Base-by-base conservation (phyloP, 1,284 basidiomycete genomes). In the Malassezia globosa region DNA sequence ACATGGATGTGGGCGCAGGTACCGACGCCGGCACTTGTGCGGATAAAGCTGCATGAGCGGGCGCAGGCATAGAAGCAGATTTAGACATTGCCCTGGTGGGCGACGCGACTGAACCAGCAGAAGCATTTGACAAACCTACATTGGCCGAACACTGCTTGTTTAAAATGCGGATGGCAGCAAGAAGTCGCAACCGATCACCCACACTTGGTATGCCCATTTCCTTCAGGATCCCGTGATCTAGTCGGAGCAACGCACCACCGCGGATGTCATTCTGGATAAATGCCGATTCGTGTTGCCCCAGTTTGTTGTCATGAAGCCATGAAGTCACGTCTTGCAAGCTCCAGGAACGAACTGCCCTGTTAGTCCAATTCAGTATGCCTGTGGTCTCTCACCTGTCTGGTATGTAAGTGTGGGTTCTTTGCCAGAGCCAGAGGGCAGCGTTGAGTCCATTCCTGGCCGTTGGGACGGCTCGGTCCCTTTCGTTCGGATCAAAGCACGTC, bases 131-230 rank as follows among this genome's bases (percentile, higher is more conserved):
- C 33, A 44, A 50, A 19, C 55, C 38, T 14, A 51, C 51, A 14
- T 45, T 51, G 21, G 60, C 55, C 6, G 54, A 48, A 27, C 60
- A 62, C 10, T 56, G 52, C 48, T 65, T 66, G 49, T 64, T 60
- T 41, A 70, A 55, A 21, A 52, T 31, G 25, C 67, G 65, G 55
- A 71, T 66, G n/a, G 68, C 66, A n/a, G 59, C 54, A 16, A 50
- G 42, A 40, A 71, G 51, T 22, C 68, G 59, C 16, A 69, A 54
- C 8, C 66, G 56, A 16, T 69, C 68, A 21, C 66, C 67, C 33
- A 71, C 58, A 48, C 54, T 55, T 36, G 58, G 48, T 46, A 71
- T 60, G 29, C 68, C 68, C 68, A 71, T 71, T 51, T 69, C 59
- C 44, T 65, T 69, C 26, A 71, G 52, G 0, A 52, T 55, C 6